Base-by-base conservation (phyloP, 2,329 filamentous ascomycete genomes). In the Curvularia sp. region DNA sequence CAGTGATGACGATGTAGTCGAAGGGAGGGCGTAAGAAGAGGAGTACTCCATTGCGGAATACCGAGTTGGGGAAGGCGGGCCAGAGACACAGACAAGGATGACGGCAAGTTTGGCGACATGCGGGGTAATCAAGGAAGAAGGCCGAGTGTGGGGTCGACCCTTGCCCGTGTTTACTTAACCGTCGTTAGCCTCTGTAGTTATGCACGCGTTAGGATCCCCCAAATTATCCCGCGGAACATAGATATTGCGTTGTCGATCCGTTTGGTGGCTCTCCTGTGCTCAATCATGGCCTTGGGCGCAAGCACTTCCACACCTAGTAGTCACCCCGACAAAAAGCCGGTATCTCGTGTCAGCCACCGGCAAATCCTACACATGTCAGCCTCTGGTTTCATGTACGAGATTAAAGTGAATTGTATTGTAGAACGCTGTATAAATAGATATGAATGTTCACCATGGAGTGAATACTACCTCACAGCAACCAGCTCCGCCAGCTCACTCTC, bases 81-180 rank as follows among this genome's bases (percentile, higher is more conserved):
- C 38, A 43, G 46, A 18, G 42, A 22, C 13, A 28, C 20, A 41
- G 35, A 41, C 54, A 24, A 39, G 49, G 44, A 58, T 22, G 6
- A 54, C 52, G 53, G 62, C 57, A 63, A 47, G 57, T 57, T 33
- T 53, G 38, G 35, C 62, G 58, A 55, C 53, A 44, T 15, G 60
- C 57, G 62, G 58, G 62, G 57, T 61, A 55, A 56, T 15, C 43
- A 22, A 44, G 61, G 43, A 60, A 18, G 43, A 53, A 35, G 26
- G 51, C 56, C 61, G 61, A 57, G 56, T 57, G 59, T 60, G 53
- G 59, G 53, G 61, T 43, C 26, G 18, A 4, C 18, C 42, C 31
- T 20, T 53, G 33, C 30, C 26, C 18, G 54, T 13, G 28, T 46
- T 18, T 53, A 28, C 31, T 46, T 35, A 35, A 33, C 24, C 33